Percentiles rank a stretch among this genome's conserved stretches.
Conservation (phyloP, 495 filamentous ascomycete genomes). For the Aspergillus cavernicola region DNA sequence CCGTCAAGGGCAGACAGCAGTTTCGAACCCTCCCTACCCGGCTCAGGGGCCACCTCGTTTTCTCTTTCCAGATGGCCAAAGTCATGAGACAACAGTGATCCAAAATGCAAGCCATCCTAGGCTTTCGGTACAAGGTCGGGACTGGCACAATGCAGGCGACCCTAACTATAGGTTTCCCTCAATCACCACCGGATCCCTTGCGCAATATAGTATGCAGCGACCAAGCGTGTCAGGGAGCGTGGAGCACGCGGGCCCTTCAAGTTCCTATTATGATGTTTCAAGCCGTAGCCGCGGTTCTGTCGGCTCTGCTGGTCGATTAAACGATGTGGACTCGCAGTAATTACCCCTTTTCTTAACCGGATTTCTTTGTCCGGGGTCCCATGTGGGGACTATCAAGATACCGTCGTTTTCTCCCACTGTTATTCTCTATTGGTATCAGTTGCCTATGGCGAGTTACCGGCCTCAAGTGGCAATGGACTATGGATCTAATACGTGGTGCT, state of each 20-base stretch:
- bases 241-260: conserved; percentile 19
- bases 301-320: conserved; percentile 25
- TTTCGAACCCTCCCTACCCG: conserved; percentile 7
- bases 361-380: neutral
- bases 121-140: conserved; percentile 16
- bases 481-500: conserved; percentile 10
- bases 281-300: conserved; percentile 26
- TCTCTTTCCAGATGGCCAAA: conserved; percentile 18
- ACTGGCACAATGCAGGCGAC: conserved; percentile 20
- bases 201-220: conserved; percentile 21
- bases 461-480: neutral
- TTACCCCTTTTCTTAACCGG: conserved; percentile 12
- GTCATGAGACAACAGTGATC: conserved; percentile 19
- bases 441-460: neutral
- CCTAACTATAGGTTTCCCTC: conserved; percentile 26
- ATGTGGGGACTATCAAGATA: neutral
- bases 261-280: conserved; percentile 24
- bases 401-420: neutral
- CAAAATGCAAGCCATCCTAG: conserved; percentile 15
- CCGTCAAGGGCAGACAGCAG: conserved; percentile 4
- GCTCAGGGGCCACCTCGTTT: conserved; percentile 20
- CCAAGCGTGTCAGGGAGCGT: conserved; percentile 15
- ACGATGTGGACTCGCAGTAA: conserved; percentile 43
- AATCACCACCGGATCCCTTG: conserved; percentile 17
- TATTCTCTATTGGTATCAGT: neutral